A percentile compares a stretch with the other conserved stretches of the same genome.
These are phyloP conservation scores for Rhododendron molle DNA, from an alignment of 148 eudicot genomes.

Conservation along the genomic window DNA sequence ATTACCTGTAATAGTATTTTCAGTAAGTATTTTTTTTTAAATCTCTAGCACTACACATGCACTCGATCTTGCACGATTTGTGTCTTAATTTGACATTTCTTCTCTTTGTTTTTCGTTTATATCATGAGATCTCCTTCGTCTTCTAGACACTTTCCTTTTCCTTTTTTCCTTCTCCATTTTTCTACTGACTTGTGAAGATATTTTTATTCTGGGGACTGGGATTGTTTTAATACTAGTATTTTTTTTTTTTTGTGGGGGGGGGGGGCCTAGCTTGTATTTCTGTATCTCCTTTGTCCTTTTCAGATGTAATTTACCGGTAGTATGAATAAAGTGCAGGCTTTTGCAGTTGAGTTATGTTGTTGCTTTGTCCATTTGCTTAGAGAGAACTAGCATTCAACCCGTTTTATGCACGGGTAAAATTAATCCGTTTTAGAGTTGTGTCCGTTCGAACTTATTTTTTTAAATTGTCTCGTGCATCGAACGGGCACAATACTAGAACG, in stretches of 20 bases:
- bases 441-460: too few relatives aligned
- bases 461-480: too few relatives aligned
- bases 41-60: too few relatives aligned
- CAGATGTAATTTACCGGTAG: background rate
- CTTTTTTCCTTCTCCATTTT: background rate
- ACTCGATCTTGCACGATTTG: too few relatives aligned
- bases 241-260: background rate
- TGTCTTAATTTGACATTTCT: background rate
- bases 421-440: too few relatives aligned
- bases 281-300: background rate
- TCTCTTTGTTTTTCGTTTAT: background rate
- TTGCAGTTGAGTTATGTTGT: background rate
- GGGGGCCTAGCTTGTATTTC: background rate
- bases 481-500: too few relatives aligned
- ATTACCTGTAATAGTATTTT: too few relatives aligned
- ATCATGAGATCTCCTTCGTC: background rate
- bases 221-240: background rate
- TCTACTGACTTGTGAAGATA: background rate
- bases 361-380: too few relatives aligned
- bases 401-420: too few relatives aligned
- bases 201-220: background rate
- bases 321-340: background rate
- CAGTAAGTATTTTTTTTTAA: too few relatives aligned
- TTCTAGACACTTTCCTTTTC: background rate
- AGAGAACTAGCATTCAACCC: too few relatives aligned